These are phyloP conservation scores for Fusarium humuli DNA, from an alignment of 2,329 filamentous ascomycete species.

Conservation along the genomic window DNA sequence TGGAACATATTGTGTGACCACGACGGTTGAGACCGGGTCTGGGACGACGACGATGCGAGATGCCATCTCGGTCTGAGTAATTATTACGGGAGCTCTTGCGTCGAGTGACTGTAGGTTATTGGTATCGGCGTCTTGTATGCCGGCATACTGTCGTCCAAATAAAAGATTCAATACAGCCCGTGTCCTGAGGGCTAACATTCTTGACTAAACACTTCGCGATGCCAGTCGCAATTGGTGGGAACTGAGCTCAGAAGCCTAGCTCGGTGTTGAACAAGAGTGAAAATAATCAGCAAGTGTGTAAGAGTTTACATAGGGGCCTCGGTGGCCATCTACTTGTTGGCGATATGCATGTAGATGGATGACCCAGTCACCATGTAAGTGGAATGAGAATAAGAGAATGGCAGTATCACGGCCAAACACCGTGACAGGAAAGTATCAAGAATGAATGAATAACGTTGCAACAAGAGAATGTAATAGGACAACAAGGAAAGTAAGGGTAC, in stretches of 20 bases:
- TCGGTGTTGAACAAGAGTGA: conserved; percentile 21
- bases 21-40: conserved; percentile 29
- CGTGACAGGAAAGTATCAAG: conserved; percentile 26
- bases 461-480: conserved; percentile 20
- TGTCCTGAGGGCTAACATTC: conserved; percentile 55
- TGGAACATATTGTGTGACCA: conserved; percentile 35
- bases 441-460: conserved; percentile 26
- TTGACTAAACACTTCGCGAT: conserved; percentile 52
- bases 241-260: conserved; percentile 23
- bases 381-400: conserved; percentile 21
- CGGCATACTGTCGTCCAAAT: conserved; percentile 65
- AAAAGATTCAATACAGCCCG: conserved; percentile 63
- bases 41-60: conserved; percentile 30
- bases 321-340: conserved; percentile 42
- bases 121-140: conserved; percentile 52
- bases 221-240: conserved; percentile 42
- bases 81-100: conserved; percentile 29
- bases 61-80: conserved; percentile 37
- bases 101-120: conserved; percentile 32
- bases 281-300: conserved; percentile 26
- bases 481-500: conserved; percentile 4
- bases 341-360: conserved; percentile 45
- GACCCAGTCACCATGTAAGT: conserved; percentile 42
- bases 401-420: conserved; percentile 17
- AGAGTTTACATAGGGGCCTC: conserved; percentile 39